Base-by-base conservation (phyloP, 129 eudicot genomes). In the Arctium minus region DNA sequence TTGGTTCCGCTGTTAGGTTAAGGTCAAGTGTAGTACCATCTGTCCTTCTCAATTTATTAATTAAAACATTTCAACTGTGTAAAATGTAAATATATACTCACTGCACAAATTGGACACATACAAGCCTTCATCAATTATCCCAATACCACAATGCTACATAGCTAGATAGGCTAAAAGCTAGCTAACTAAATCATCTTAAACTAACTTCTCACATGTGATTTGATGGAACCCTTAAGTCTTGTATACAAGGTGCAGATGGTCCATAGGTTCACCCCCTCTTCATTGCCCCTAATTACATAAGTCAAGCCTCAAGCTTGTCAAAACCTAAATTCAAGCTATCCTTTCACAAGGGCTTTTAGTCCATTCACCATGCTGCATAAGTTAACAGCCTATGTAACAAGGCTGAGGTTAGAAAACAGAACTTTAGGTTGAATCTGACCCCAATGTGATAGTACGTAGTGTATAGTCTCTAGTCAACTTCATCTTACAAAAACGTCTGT, bases 401-500 rank as follows among this genome's bases (percentile, higher is more conserved):
- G 68, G 9, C 29, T 17, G 5, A 60, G 68, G 29, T 17, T 60
- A 60, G 68, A 56, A 33, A 17, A 17, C 68, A 60, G 68, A 60
- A 17, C 17, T 17, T 60, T 60, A 60, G 68, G 18, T 60, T 60
- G 68, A 67, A 67, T 67, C 35, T 18, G 32, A 67, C 33, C 13
- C 70, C 71, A 67, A 7, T 18, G 12, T 67, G 71, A 67, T 7
- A 67, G 71, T 67, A 67, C 8, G 11, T 65, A 39, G 77, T 33
- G 77, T 22, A 22, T 22, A 22, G 27, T 39, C 60, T 73, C 60
- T 73, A 73, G 77, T 73, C 77, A 73, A 18, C 44, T 73, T 73
- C 77, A 73, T 4, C 32, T 73, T 18, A 18, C 35, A 13, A 39
- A 72, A 72, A 22, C n/a, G 31, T 36, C 39, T 36, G 8, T 36